phyloP scores from a whole-genome alignment of 371 early-diverging fungal genomes.

The Mortierella sp. region DNA sequence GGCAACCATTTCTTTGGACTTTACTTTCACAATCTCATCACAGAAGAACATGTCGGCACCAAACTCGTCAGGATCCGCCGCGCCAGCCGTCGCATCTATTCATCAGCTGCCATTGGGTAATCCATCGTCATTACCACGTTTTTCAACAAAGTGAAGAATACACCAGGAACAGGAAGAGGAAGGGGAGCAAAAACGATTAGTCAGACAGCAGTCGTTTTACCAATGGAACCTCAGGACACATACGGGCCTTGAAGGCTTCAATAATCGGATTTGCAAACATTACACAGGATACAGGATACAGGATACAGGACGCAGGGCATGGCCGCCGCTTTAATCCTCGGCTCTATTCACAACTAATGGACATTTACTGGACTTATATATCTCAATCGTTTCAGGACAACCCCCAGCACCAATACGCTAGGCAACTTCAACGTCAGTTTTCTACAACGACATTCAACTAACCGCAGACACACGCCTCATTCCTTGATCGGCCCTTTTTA shows the following conservation, averaged over 20 bases:
- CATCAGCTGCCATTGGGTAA: slow-evolving; percentile 58
- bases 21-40: not conserved
- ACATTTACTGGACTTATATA: too few relatives aligned
- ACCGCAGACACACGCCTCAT: not conserved
- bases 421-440: not conserved
- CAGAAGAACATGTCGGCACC: slow-evolving; percentile 46
- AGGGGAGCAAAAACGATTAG: not conserved
- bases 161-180: not conserved
- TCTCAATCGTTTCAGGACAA: not conserved
- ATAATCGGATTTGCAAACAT: too few relatives aligned
- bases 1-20: not conserved
- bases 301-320: too few relatives aligned
- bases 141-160: not conserved
- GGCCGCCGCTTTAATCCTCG: too few relatives aligned
- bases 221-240: too few relatives aligned
- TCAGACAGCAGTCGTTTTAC: too few relatives aligned
- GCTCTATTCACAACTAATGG: too few relatives aligned
- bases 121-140: not conserved
- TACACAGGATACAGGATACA: too few relatives aligned
- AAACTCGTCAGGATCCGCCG: slow-evolving; percentile 47
- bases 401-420: not conserved
- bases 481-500: not conserved
- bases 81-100: slow-evolving; percentile 53
- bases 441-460: not conserved
- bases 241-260: too few relatives aligned